Evolutionary conservation across 768 basidiomycete genomes (phyloP).

Genomic region (Antrodiella citrinella): DNA sequence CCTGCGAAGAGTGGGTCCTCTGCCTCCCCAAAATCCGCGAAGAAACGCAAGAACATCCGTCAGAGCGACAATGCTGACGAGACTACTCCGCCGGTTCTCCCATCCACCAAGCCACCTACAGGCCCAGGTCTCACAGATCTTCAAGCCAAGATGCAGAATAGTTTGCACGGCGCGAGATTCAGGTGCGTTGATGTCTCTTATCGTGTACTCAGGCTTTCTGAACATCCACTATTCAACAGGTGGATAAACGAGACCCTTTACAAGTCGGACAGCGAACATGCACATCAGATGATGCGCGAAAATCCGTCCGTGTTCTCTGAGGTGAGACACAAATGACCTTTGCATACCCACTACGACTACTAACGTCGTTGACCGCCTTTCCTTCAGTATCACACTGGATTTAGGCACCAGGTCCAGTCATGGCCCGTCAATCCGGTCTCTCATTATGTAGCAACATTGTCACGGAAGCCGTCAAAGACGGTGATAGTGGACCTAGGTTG

Average conservation of each 20-base stretch:
- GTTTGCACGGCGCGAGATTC: constrained; percentile 81
- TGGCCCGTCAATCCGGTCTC: constrained; percentile 96
- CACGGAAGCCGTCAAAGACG: constrained; percentile 53
- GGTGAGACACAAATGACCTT: constrained; percentile 33
- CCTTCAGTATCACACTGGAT: constrained; percentile 82
- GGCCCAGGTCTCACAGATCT: constrained; percentile 47
- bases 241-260: constrained; percentile 92
- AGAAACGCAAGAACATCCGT: constrained; percentile 3
- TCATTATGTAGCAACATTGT: constrained; percentile 62
- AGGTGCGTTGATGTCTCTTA: constrained; percentile 37
- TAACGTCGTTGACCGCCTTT: too few relatives aligned
- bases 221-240: constrained; percentile 29
- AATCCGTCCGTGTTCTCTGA: constrained; percentile 80
- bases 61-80: constrained; percentile 2
- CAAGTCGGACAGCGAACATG: constrained; percentile 71
- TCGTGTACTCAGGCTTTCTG: neutral
- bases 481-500: constrained; percentile 93
- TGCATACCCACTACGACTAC: neutral
- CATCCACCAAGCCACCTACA: constrained; percentile 2
- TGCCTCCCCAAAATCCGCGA: neutral
- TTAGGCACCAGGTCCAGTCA: constrained; percentile 81
- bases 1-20: neutral
- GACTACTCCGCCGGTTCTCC: neutral
- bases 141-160: constrained; percentile 73
- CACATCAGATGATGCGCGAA: constrained; percentile 74